Conservation (phyloP, 805 yeast species). For the Ogataea glucozyma region DNA sequence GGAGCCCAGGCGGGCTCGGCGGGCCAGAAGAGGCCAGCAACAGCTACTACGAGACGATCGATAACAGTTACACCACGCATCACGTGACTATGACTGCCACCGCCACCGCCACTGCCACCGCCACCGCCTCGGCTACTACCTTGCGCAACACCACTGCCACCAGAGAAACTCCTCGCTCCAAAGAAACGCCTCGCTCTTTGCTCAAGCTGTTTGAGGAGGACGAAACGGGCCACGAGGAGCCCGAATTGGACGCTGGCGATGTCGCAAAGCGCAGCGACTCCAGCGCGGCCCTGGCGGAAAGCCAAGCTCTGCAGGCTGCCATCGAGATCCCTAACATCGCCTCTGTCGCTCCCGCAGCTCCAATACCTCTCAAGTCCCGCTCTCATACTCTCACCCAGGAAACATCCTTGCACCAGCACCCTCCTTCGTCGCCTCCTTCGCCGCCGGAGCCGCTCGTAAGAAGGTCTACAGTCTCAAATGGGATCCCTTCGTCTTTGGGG, state of each 20-base stretch:
- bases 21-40: too few relatives aligned
- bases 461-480: conserved; percentile 41
- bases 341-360: neutral
- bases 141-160: too few relatives aligned
- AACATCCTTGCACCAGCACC: too few relatives aligned
- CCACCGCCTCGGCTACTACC: conserved; percentile 25
- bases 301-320: too few relatives aligned
- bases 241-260: too few relatives aligned
- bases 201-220: conserved; percentile 66
- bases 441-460: conserved; percentile 28
- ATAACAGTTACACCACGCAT: conserved; percentile 19
- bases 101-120: conserved; percentile 12
- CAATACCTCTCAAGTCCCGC: conserved; percentile 30
- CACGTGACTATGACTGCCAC: conserved; percentile 13
- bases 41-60: conserved; percentile 15
- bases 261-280: too few relatives aligned
- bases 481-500: conserved; percentile 40
- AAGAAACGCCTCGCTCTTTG: conserved; percentile 72
- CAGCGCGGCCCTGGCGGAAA: too few relatives aligned
- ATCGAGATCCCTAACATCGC: conserved; percentile 39
- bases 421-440: too few relatives aligned
- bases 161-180: conserved; percentile 69
- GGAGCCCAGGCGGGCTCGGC: too few relatives aligned
- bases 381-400: conserved; percentile 46
- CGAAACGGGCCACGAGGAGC: conserved; percentile 32